phyloP scores from a whole-genome alignment of 352 stramenopile genomes.

The Pythium myriotylum region DNA sequence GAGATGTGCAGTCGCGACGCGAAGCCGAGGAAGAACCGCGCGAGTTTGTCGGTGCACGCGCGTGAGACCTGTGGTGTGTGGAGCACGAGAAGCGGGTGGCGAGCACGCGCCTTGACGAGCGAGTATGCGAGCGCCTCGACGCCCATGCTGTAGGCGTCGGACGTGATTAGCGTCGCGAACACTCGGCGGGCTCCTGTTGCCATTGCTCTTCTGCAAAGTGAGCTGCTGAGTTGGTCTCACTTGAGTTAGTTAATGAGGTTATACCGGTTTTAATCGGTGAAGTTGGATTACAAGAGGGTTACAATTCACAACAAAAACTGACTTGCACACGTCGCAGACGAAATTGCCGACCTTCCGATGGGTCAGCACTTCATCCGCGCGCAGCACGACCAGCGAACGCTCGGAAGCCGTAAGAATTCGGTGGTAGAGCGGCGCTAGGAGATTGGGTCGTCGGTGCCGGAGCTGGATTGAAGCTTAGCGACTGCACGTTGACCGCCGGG shows the following conservation, averaged over 20 bases:
- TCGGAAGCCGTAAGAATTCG: no score
- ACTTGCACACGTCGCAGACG: no score
- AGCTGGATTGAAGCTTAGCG: not conserved
- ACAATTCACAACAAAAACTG: no score
- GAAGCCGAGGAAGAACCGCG: conserved; percentile 25
- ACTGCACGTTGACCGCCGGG: not conserved
- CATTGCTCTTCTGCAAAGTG: no score
- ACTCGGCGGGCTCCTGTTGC: not conserved
- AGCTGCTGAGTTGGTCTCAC: no score
- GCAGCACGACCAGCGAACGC: no score
- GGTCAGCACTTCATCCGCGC: no score
- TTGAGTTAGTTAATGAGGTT: no score
- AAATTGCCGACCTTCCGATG: no score
- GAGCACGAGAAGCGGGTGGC: conserved; percentile 33
- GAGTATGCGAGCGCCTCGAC: conserved; percentile 44
- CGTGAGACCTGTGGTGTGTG: conserved; percentile 38
- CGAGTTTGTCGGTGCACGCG: conserved; percentile 22
- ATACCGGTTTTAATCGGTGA: no score
- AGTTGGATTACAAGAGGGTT: no score
- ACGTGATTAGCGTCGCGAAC: conserved; percentile 46
- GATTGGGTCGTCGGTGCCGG: not conserved
- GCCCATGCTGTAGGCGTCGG: conserved; percentile 41
- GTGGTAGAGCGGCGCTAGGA: no score
- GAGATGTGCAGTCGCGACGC: conserved; percentile 15
- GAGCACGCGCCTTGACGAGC: conserved; percentile 18